A percentile compares a stretch with the other conserved stretches of the same genome.
phyloP scores from a whole-genome alignment of 2,329 filamentous ascomycete species.

The Fusarium phyllophilum region DNA sequence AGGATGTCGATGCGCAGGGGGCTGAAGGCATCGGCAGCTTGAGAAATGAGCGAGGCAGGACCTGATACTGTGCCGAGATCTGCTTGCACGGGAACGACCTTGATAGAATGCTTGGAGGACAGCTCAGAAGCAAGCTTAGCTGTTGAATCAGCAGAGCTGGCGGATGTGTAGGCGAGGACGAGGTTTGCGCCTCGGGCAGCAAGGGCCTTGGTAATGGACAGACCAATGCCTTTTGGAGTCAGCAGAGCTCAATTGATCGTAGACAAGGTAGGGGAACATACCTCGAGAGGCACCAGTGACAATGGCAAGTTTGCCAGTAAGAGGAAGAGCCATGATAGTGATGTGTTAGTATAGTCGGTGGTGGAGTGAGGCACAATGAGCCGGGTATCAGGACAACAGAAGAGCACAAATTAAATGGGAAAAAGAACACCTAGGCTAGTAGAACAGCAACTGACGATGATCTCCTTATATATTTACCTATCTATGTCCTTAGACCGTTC shows the following conservation, averaged over 20 bases:
- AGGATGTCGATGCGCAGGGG: conserved; percentile 67
- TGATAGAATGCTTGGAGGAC: conserved; percentile 63
- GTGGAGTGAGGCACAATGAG: background rate
- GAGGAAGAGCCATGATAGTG: conserved; percentile 51
- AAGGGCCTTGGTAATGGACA: conserved; percentile 40
- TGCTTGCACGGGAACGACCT: conserved; percentile 71
- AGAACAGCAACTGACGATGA: background rate
- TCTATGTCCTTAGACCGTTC: background rate
- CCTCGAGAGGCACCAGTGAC: conserved; percentile 84
- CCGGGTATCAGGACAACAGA: conserved; percentile 8
- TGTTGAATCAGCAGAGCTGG: conserved; percentile 32
- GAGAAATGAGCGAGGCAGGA: conserved; percentile 38
- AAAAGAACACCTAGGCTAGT: background rate
- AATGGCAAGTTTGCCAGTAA: conserved; percentile 82
- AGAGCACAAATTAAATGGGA: background rate
- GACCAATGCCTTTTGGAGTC: conserved; percentile 36
- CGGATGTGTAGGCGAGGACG: conserved; percentile 41
- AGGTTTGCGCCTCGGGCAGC: conserved; percentile 44
- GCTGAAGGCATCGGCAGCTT: conserved; percentile 38
- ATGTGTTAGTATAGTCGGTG: background rate
- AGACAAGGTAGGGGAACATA: conserved; percentile 49
- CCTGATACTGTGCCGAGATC: conserved; percentile 49
- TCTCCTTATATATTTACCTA: conserved; percentile 14
- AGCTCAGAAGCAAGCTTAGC: conserved; percentile 37
- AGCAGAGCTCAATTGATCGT: background rate